Conservation (phyloP, 768 basidiomycete genomes). For the Lactarius sp. region DNA sequence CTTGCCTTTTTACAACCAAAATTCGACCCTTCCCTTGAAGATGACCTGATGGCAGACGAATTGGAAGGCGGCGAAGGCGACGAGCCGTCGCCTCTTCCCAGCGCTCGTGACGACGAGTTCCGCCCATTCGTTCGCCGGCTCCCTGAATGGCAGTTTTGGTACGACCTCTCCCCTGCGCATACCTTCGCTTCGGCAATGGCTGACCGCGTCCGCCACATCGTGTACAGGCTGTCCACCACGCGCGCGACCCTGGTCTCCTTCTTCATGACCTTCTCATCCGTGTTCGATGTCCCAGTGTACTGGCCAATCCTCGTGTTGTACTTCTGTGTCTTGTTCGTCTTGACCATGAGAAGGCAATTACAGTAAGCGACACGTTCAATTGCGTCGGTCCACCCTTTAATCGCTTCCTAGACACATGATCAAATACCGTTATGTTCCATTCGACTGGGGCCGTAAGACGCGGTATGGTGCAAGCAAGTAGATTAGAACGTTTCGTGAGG, state of each 20-base stretch:
- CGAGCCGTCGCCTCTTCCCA: constrained; percentile 53
- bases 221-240: constrained; percentile 79
- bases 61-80: constrained; percentile 75
- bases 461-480: constrained; percentile 66
- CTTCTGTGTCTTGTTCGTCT: constrained; percentile 89
- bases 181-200: background rate
- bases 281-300: constrained; percentile 96
- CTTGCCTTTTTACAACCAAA: constrained; percentile 97
- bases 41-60: constrained; percentile 90
- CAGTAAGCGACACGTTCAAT: constrained; percentile 55
- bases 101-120: constrained; percentile 87
- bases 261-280: constrained; percentile 71
- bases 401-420: constrained; percentile 82
- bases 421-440: constrained; percentile 96
- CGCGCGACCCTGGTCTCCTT: constrained; percentile 82
- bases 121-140: constrained; percentile 92
- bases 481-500: constrained; percentile 14
- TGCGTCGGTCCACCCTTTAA: background rate
- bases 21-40: constrained; percentile 94
- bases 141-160: constrained; percentile 98
- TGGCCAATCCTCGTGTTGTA: constrained; percentile 99
- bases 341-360: constrained; percentile 95
- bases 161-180: constrained; percentile 27
- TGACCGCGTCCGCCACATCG: background rate
- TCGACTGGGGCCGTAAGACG: constrained; percentile 91